Evolutionary conservation across 495 filamentous ascomycete genomes (phyloP), one percentile per base, ranked within the genome.

Genomic region (Xylaria scruposa): DNA sequence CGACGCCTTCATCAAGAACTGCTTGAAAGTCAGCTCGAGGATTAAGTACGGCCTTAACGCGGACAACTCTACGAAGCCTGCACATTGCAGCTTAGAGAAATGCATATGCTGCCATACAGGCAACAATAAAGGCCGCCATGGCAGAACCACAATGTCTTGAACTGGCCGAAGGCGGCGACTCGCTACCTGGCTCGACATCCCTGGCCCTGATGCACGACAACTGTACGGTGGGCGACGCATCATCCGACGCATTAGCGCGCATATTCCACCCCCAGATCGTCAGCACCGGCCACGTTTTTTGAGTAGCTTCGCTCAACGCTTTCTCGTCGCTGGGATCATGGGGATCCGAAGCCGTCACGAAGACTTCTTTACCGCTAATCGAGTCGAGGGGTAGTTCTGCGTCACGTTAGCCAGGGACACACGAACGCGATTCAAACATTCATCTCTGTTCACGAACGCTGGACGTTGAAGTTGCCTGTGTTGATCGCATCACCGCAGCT

Each of bases 231-330:
- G 76, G 76, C 47, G 56, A 54, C 54, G 70, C 59, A 31, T 70
- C 70, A 0, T 61, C 68, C 13, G 74, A 63, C 10, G 72, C 74
- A 9, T 76, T 70, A 7, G 76, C 74, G n/a, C 74, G 76, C 17
- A 49, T 51, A 40, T 78, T 78, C 74, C 74, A 78, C 8, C 76
- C 74, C 76, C 76, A 78, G 9, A 74, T 68, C n/a, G 74, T 73
- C 33, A 78, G 36, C n/a, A 75, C 60, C 8, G 76, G 76, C 72
- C 72, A 76, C 13, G 40, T 67, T 54, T 73, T 66, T 58, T 21
- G 33, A 13, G 36, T 66, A 0, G 76, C 76, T 1, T 76, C 70
- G 29, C 44, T 46, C 68, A 69, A 71, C 44, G 74, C 66, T 15
- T 61, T 72, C 65, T 73, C 21, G 60, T 78, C 70, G 9, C 59